A percentile compares a stretch with the other conserved stretches of the same genome.
Evolutionary conservation across 2,329 filamentous ascomycete genomes (phyloP).

Genomic region (Zymoseptoria pseudotritici): DNA sequence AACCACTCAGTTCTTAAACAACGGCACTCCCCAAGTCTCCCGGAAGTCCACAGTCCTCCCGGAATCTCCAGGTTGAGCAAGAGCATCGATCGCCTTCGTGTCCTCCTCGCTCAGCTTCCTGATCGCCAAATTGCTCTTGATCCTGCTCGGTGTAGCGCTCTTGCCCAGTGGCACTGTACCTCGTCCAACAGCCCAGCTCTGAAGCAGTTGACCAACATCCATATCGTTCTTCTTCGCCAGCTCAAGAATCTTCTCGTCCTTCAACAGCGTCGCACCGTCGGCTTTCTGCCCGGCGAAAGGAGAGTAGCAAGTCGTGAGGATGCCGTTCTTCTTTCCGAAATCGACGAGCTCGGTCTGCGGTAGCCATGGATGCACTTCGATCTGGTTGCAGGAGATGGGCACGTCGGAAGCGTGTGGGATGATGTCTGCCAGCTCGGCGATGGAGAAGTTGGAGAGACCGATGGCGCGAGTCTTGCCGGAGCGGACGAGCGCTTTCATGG

Average conservation of each 20-base stretch:
- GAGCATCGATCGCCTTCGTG: slow-evolving; percentile 32
- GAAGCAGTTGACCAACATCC: slow-evolving; percentile 49
- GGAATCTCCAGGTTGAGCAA: slow-evolving; percentile 29
- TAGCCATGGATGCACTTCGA: slow-evolving; percentile 28
- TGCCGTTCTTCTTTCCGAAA: slow-evolving; percentile 18
- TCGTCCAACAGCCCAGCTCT: slow-evolving; percentile 49
- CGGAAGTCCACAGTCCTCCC: slow-evolving; percentile 21
- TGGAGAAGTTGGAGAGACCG: slow-evolving; percentile 28
- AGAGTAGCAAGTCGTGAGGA: slow-evolving; percentile 25
- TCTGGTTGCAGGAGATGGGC: slow-evolving; percentile 23
- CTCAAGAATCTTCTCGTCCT: slow-evolving; percentile 55
- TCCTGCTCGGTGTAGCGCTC: slow-evolving; percentile 46
- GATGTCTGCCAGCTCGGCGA: slow-evolving; percentile 21
- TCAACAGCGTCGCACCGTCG: slow-evolving; percentile 31
- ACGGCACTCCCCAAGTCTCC: slow-evolving; percentile 14
- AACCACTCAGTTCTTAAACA: slow-evolving; percentile 10
- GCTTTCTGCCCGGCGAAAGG: slow-evolving; percentile 25
- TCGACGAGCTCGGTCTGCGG: slow-evolving; percentile 20
- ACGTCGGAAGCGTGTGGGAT: slow-evolving; percentile 19
- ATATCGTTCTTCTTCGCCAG: slow-evolving; percentile 57
- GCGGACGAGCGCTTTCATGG: slow-evolving; percentile 22
- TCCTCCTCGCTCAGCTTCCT: slow-evolving; percentile 31
- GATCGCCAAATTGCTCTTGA: slow-evolving; percentile 28
- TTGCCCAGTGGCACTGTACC: slow-evolving; percentile 50
- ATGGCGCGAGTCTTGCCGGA: slow-evolving; percentile 24